A percentile compares a stretch with the other conserved stretches of the same genome.
Evolutionary conservation across 2,329 filamentous ascomycete species (phyloP).

Genomic region (Phoma sp.): DNA sequence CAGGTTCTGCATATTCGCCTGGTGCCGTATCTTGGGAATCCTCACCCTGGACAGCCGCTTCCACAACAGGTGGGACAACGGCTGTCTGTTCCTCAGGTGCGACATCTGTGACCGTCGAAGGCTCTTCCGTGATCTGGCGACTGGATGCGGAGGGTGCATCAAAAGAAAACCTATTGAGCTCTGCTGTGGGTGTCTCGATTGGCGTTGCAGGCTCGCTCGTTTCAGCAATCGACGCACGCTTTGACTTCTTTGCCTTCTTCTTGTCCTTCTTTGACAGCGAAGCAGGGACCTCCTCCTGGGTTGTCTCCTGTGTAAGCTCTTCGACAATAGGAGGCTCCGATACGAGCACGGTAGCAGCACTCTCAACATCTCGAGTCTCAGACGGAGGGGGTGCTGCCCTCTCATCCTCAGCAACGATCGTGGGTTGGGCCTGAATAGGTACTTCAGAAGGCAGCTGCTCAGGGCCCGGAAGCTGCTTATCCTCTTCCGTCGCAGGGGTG

Average conservation of each 20-base stretch:
- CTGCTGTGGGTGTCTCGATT: slow-evolving; percentile 10
- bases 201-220: slow-evolving; percentile 8
- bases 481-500: slow-evolving; percentile 6
- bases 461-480: not conserved
- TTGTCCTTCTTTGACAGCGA: slow-evolving; percentile 17
- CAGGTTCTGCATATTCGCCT: not conserved
- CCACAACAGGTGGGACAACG: not conserved
- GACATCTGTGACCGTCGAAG: not conserved
- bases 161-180: slow-evolving; percentile 1
- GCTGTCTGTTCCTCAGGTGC: not conserved
- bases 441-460: not conserved
- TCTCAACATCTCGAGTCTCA: not conserved
- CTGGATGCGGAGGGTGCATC: not conserved
- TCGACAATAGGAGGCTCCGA: not conserved
- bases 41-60: not conserved
- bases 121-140: not conserved
- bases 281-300: not conserved
- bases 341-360: not conserved
- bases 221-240: slow-evolving; percentile 17
- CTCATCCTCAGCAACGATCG: not conserved
- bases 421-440: not conserved
- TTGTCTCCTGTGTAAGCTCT: not conserved
- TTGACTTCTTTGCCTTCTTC: slow-evolving; percentile 22
- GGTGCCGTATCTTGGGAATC: not conserved
- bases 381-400: not conserved